Conservation (phyloP, 225 moss, liverwort and hornwort species). For the Takakia lepidozioides region DNA sequence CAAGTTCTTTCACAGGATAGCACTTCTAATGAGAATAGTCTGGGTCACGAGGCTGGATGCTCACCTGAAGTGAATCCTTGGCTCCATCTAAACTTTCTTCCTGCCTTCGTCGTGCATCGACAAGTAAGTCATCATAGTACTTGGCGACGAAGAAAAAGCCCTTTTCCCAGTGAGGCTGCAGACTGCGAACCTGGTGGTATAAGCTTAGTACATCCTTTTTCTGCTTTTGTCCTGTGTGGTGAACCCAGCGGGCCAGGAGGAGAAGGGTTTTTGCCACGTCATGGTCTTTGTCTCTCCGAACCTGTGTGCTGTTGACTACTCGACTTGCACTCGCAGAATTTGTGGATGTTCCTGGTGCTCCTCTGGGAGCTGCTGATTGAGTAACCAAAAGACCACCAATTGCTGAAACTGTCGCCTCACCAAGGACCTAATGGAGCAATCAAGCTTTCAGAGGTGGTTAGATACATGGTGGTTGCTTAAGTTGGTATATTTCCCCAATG, state of each 20-base stretch:
- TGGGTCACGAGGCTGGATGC: too few species aligned
- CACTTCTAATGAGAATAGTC: too few species aligned
- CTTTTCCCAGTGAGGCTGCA: conserved; percentile 99
- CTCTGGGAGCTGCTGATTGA: conserved; percentile 70
- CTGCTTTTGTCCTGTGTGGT: conserved; percentile 94
- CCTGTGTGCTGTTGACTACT: conserved; percentile 43
- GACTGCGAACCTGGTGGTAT: conserved; percentile 70
- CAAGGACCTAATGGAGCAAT: too few species aligned
- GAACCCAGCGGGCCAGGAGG: conserved; percentile 94
- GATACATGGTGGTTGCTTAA: too few species aligned
- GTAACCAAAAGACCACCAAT: conserved; percentile 73
- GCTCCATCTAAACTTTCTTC: conserved; percentile 76
- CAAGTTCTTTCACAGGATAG: too few species aligned
- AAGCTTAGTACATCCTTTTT: conserved; percentile 89
- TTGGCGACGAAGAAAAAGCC: conserved; percentile 97
- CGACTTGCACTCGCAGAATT: conserved; percentile 22
- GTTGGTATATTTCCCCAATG: too few species aligned
- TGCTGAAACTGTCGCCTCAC: conserved; percentile 74
- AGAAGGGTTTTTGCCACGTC: conserved; percentile 84
- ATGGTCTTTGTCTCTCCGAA: conserved; percentile 69
- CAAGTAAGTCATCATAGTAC: conserved; percentile 94
- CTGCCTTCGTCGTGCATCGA: conserved; percentile 91
- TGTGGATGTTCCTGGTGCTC: conserved; percentile 36
- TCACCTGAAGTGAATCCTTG: conserved; percentile 14
- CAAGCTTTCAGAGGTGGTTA: too few species aligned